phyloP scores from a whole-genome alignment of 2,329 filamentous ascomycete species.

The Penicillium sp. region DNA sequence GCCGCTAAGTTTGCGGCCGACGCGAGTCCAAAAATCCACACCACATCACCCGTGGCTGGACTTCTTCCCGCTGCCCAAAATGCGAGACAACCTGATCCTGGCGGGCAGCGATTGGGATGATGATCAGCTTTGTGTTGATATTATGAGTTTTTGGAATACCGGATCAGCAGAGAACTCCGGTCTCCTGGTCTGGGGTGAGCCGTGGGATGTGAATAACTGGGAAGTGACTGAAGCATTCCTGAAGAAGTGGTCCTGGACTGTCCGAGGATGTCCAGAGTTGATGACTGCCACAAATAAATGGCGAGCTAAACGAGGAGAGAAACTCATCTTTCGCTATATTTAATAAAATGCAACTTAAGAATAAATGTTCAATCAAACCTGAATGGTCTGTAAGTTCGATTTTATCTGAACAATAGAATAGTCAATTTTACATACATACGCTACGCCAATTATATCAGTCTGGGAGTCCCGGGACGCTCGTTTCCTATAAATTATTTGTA shows the following conservation, averaged over 20 bases:
- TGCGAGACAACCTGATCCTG: slow-evolving; percentile 47
- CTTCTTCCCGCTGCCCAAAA: slow-evolving; percentile 37
- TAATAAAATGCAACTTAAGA: slow-evolving; percentile 2
- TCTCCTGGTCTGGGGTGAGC: slow-evolving; percentile 56
- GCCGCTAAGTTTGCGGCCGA: slow-evolving; percentile 41
- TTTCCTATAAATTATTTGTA: too few relatives aligned
- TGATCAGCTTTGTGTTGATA: slow-evolving; percentile 28
- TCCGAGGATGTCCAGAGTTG: slow-evolving; percentile 31
- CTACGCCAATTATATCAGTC: too few relatives aligned
- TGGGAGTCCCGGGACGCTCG: too few relatives aligned
- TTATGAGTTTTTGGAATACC: slow-evolving; percentile 39
- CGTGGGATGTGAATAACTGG: slow-evolving; percentile 52
- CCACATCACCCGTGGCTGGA: slow-evolving; percentile 49
- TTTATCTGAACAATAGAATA: too few relatives aligned
- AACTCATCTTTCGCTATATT: slow-evolving; percentile 33
- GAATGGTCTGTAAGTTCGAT: too few relatives aligned
- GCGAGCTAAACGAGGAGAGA: slow-evolving; percentile 31
- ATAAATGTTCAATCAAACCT: neutral
- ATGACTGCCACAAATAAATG: slow-evolving; percentile 32
- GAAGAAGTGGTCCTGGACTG: slow-evolving; percentile 48
- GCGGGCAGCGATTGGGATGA: slow-evolving; percentile 39
- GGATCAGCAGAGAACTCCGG: slow-evolving; percentile 28
- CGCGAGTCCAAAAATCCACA: slow-evolving; percentile 39
- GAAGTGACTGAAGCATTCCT: slow-evolving; percentile 53
- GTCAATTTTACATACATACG: too few relatives aligned